Evolutionary conservation across 495 filamentous ascomycete genomes (phyloP).

Genomic region (Penicillium coprophilum): DNA sequence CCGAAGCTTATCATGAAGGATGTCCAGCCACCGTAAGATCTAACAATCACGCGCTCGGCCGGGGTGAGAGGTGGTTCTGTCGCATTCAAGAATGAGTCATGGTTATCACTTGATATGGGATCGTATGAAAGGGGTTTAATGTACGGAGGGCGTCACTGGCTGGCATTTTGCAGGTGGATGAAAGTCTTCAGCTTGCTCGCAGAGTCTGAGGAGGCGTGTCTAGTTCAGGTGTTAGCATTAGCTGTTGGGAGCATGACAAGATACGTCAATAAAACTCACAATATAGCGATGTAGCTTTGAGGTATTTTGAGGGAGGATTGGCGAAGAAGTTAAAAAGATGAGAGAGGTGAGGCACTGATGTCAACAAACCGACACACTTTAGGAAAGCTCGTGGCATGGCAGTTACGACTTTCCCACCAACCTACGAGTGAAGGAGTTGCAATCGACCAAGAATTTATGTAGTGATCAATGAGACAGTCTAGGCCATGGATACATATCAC

Average conservation of each 20-base stretch:
- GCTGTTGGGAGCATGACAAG: neutral
- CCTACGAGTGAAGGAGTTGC: no score
- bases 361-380: neutral
- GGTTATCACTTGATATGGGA: neutral
- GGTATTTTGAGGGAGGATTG: neutral
- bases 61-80: constrained; percentile 35
- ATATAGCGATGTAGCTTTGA: neutral
- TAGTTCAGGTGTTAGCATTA: neutral
- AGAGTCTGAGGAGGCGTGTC: neutral
- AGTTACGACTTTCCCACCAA: no score
- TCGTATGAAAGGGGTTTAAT: neutral
- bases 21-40: constrained; percentile 36
- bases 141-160: constrained; percentile 7
- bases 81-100: neutral
- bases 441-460: no score
- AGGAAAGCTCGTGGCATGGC: no score
- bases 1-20: constrained; percentile 26
- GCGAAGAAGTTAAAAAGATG: neutral
- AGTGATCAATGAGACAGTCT: no score
- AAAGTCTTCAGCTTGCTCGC: neutral
- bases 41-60: constrained; percentile 32
- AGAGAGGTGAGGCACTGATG: neutral
- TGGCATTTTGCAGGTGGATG: constrained; percentile 11
- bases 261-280: neutral
- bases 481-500: no score